phyloP scores from a whole-genome alignment of 2,329 filamentous ascomycete species.

The Pseudogymnoascus sp. region DNA sequence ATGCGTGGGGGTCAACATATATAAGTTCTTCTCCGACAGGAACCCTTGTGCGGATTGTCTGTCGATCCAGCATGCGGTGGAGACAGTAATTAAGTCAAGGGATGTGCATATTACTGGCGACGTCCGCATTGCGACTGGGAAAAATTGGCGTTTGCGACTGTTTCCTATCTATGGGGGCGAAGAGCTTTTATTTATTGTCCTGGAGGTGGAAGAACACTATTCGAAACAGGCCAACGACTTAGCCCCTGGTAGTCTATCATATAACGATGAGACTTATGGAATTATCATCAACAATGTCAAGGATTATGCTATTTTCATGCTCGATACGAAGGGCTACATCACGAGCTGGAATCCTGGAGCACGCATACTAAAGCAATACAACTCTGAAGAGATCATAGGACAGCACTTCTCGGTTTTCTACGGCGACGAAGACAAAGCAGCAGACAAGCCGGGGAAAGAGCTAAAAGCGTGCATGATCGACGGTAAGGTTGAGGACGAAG shows the following conservation, averaged over 20 bases:
- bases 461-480: constrained; percentile 46
- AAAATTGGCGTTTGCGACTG: constrained; percentile 32
- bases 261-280: constrained; percentile 49
- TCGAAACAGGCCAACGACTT: constrained; percentile 22
- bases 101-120: constrained; percentile 29
- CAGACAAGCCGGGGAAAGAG: constrained; percentile 44
- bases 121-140: constrained; percentile 20
- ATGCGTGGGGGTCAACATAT: constrained; percentile 32
- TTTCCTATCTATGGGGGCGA: constrained; percentile 35
- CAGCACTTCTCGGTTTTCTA: constrained; percentile 54
- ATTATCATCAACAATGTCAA: constrained; percentile 54
- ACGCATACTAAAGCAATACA: constrained; percentile 49
- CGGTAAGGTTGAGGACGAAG: constrained; percentile 51
- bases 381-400: constrained; percentile 46
- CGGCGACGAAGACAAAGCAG: constrained; percentile 40
- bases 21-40: constrained; percentile 31
- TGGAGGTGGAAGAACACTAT: constrained; percentile 36
- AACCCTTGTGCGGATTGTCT: constrained; percentile 32
- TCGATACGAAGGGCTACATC: constrained; percentile 48
- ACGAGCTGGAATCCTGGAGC: constrained; percentile 53
- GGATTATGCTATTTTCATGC: constrained; percentile 57
- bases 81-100: constrained; percentile 6
- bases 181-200: constrained; percentile 34
- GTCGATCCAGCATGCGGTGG: constrained; percentile 23
- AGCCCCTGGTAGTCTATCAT: constrained; percentile 32